These are phyloP conservation scores for Coemansia sp. DNA, from an alignment of 192 early-diverging fungal genomes.

Conservation along the genomic window DNA sequence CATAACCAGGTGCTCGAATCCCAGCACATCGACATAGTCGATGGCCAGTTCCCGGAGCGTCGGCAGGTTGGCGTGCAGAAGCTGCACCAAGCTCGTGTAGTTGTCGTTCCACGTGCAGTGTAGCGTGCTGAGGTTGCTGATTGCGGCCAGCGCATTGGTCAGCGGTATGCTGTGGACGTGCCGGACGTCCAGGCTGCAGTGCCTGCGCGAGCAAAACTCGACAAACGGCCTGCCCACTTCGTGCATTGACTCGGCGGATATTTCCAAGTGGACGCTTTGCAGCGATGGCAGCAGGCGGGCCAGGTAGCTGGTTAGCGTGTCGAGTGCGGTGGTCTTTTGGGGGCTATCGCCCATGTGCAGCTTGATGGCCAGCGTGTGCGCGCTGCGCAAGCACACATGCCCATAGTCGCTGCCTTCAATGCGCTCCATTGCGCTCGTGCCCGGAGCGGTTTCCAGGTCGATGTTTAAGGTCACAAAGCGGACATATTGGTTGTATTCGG, in stretches of 20 bases:
- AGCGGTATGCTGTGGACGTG: neutral
- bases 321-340: neutral
- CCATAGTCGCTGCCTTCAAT: neutral
- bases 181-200: conserved; percentile 5
- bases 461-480: neutral
- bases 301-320: too few relatives aligned
- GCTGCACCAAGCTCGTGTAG: neutral
- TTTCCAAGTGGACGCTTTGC: neutral
- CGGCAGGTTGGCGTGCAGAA: neutral
- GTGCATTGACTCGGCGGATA: neutral
- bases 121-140: conserved; percentile 4
- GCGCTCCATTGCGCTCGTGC: neutral
- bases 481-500: conserved; percentile 2
- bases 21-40: neutral
- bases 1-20: neutral
- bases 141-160: neutral
- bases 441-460: neutral
- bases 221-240: too few relatives aligned
- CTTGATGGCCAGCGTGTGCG: neutral
- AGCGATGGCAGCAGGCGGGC: neutral
- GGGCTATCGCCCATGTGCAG: neutral
- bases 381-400: neutral
- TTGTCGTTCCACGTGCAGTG: conserved; percentile 3
- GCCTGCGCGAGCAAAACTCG: neutral
- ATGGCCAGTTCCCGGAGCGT: neutral